Base-by-base conservation (phyloP, 2,329 filamentous ascomycete genomes). In the Macrophomina tecta region DNA sequence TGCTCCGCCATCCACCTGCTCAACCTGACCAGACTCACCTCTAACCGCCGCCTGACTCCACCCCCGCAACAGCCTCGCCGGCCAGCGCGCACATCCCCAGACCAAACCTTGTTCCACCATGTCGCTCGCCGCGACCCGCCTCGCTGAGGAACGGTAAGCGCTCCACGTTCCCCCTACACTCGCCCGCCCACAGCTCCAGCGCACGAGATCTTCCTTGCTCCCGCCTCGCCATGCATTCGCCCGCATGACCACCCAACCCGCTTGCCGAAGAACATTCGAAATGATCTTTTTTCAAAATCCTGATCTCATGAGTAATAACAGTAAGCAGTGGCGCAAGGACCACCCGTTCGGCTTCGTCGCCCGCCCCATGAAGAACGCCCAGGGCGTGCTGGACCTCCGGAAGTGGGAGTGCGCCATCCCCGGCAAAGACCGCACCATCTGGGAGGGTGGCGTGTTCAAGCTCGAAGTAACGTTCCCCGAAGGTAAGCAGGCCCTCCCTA, bases 301-400 rank as follows among this genome's bases (percentile, higher is more conserved):
- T 77, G 63, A 77, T 61, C 51, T 42, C 67, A 60, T 58, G n/a
- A 53, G 23, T 23, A 23, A 45, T 65, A 69, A 61, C 73, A 97
- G 94, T 70, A 98, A 97, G 82, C 93, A 97, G 82, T 99, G 95
- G 95, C 90, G 95, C 71, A 90, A 90, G 77, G 94, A 99, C 73
- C 95, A 99, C 76, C 96, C 96, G 0, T 99, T 99, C 76, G 95
- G 95, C 69, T 99, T 99, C 83, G 97, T 91, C 79, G 95, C 95
- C 30, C 92, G 94, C 76, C 95, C 96, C 12, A 84, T 90, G 69
- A 91, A 94, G 72, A 94, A 89, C 69, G 80, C 89, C 18, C 86
- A 92, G 71, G 94, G 93, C 65, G 88, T 93, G 1, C 86, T 98
- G 63, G 95, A 99, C 76, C 85, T 99, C 70, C 97, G 97, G 85